Conservation (phyloP, 1,139 yeast species). For the Eremothecium sinecaudum region DNA sequence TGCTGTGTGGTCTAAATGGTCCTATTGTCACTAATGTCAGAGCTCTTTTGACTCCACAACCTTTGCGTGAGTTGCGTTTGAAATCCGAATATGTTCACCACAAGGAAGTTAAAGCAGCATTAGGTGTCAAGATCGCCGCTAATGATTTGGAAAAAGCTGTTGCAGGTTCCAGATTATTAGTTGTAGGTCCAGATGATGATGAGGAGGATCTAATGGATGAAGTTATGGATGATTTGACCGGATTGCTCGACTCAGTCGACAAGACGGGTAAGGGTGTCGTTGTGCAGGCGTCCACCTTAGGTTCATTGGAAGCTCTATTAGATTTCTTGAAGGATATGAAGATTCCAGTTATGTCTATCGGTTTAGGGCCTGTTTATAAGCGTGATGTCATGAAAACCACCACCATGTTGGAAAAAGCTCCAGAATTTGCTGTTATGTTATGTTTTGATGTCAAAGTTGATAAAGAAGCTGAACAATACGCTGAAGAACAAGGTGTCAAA, state of each 20-base stretch:
- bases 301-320: slow-evolving; percentile 91
- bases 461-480: slow-evolving; percentile 96
- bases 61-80: slow-evolving; percentile 89
- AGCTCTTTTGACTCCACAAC: slow-evolving; percentile 95
- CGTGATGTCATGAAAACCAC: slow-evolving; percentile 97
- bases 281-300: slow-evolving; percentile 96
- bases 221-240: slow-evolving; percentile 97
- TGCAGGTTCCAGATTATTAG: slow-evolving; percentile 93
- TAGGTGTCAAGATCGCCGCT: slow-evolving; percentile 98
- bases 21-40: slow-evolving; percentile 97
- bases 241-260: slow-evolving; percentile 88
- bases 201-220: slow-evolving; percentile 97
- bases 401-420: slow-evolving; percentile 93
- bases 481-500: slow-evolving; percentile 82
- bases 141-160: slow-evolving; percentile 96
- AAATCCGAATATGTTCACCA: slow-evolving; percentile 92
- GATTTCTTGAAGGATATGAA: slow-evolving; percentile 97
- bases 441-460: slow-evolving; percentile 97
- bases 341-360: slow-evolving; percentile 97
- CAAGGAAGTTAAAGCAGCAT: slow-evolving; percentile 96
- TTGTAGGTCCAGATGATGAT: slow-evolving; percentile 95
- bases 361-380: slow-evolving; percentile 94
- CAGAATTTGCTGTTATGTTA: slow-evolving; percentile 90
- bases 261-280: slow-evolving; percentile 92
- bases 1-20: slow-evolving; percentile 95